Evolutionary conservation across 441 rosid species (phyloP).

Genomic region (Pelargonium citronellum): DNA sequence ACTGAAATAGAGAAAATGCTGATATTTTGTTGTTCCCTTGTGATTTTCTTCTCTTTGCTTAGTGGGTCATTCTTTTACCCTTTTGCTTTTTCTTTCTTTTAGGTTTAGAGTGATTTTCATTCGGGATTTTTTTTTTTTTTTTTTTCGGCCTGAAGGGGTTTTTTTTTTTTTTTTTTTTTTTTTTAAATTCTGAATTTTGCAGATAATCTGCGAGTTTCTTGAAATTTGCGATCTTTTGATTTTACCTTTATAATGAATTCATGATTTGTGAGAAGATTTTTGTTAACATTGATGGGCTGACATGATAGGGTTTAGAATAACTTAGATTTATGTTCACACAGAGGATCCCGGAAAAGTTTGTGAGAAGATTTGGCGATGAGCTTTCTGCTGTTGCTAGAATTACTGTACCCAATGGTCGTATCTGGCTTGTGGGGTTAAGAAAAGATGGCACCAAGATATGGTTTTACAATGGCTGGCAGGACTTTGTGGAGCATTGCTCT

Average conservation of each 20-base stretch:
- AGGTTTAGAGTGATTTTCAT: conserved; percentile 6
- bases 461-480: conserved; percentile 93
- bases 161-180: neutral
- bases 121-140: conserved; percentile 2
- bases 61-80: neutral
- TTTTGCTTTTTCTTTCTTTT: neutral
- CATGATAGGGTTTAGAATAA: neutral
- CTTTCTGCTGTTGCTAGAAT: conserved; percentile 67
- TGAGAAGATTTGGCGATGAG: conserved; percentile 74
- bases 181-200: neutral
- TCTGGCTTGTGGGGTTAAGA: conserved; percentile 72
- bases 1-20: neutral
- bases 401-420: conserved; percentile 81
- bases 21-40: neutral
- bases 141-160: neutral
- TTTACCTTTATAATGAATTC: neutral
- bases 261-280: neutral
- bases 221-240: neutral
- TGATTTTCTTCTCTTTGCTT: conserved; percentile 6
- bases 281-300: neutral
- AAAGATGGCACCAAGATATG: conserved; percentile 74
- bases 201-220: neutral
- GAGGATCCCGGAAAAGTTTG: conserved; percentile 91
- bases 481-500: conserved; percentile 73
- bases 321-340: conserved; percentile 34